Base-by-base conservation (phyloP, 2,329 filamentous ascomycete genomes). In the Fonsecaea nubica region DNA sequence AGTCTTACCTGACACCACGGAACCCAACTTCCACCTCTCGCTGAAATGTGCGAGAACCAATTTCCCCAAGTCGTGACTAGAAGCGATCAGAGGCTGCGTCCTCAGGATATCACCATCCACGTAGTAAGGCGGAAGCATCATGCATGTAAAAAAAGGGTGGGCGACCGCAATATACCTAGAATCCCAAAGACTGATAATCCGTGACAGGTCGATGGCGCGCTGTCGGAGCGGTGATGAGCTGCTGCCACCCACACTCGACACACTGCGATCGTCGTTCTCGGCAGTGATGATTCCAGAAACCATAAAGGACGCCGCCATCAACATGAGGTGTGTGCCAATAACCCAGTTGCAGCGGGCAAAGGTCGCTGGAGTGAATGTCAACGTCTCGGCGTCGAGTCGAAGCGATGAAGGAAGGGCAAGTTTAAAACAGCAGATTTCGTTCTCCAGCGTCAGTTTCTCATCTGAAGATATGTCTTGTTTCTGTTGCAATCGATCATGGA, bases 251-350 rank as follows among this genome's bases (percentile, higher is more conserved):
- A 59, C n/a, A n/a, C 60, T 63, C 13, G 63, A 69, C 40, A 62
- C 53, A 54, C 67, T 69, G 18, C 45, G 63, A 25, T 69, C 67
- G 38, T 69, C 67, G 35, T 36, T 62, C 7, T 69, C 67, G 35
- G 48, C 42, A 35, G 57, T 58, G 15, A 48, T 15, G 21, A 69
- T 66, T 13, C 63, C 64, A 40, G 60, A 55, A n/a, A 65, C 63
- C 63, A 69, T 69, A 42, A 66, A 69, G 25, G 64, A 64, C 12
- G 64, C 62, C 4, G 67, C 52, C 67, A 66, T 69, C 50, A 69
- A 40, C 67, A 69, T 69, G 32, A 69, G 64, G 61, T 69, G 67
- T n/a, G 61, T 66, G n/a, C 67, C 67, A 40, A 69, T 66, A 33
- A 69, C 61, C 67, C 67, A 69, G 30, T 69, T 69, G 38, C 67